A percentile compares a stretch with the other conserved stretches of the same genome.
These are phyloP conservation scores for Xylariaceae sp. DNA, from an alignment of 2,329 filamentous ascomycete species.

Conservation along the genomic window DNA sequence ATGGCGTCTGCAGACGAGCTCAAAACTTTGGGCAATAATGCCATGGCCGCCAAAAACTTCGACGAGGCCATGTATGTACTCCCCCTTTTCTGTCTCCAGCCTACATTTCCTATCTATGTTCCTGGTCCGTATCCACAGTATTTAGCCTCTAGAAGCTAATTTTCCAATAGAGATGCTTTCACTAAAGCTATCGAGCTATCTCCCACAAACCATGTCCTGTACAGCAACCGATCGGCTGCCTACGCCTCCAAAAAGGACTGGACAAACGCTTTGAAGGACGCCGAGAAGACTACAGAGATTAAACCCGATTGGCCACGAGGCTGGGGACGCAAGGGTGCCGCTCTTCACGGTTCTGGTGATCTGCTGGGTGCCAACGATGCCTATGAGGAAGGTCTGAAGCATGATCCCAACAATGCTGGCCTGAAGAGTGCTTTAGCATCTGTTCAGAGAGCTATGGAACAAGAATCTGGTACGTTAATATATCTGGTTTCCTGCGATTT, in stretches of 20 bases:
- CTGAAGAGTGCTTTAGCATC: slow-evolving; percentile 86
- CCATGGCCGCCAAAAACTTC: slow-evolving; percentile 97
- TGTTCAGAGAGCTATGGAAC: slow-evolving; percentile 86
- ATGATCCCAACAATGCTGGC: slow-evolving; percentile 89
- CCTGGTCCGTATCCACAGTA: neutral
- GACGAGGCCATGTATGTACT: slow-evolving; percentile 85
- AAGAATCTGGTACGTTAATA: slow-evolving; percentile 58
- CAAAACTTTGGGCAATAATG: slow-evolving; percentile 98
- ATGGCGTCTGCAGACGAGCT: slow-evolving; percentile 76
- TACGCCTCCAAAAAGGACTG: slow-evolving; percentile 91
- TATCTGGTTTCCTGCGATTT: neutral
- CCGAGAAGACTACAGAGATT: slow-evolving; percentile 88
- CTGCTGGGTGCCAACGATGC: slow-evolving; percentile 85
- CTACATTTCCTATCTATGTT: neutral
- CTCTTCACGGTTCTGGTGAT: slow-evolving; percentile 86
- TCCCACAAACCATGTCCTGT: slow-evolving; percentile 91
- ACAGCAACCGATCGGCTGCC: slow-evolving; percentile 91
- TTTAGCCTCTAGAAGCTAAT: slow-evolving; percentile 28
- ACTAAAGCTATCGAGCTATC: slow-evolving; percentile 90
- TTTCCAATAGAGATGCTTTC: slow-evolving; percentile 79
- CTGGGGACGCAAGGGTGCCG: slow-evolving; percentile 91
- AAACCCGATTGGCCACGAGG: slow-evolving; percentile 99
- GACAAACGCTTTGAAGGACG: slow-evolving; percentile 83
- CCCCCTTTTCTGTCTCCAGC: neutral
- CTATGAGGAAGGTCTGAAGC: slow-evolving; percentile 92